Conservation (phyloP, 768 basidiomycete species). For the Tricholoma saponaceum region DNA sequence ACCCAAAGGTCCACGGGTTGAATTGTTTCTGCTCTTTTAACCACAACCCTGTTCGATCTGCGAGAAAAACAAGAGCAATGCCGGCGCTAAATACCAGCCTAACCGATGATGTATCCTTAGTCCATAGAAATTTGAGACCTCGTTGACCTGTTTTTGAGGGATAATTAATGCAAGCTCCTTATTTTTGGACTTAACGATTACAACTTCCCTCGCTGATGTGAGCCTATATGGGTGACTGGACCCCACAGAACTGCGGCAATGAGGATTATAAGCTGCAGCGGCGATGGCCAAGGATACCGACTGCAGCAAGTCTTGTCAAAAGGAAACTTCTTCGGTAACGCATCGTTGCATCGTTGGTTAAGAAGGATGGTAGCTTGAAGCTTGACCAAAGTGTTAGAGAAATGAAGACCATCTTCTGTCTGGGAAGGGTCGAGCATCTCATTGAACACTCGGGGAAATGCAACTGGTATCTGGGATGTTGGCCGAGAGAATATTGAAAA, state of each 20-base stretch:
- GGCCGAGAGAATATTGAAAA: slow-evolving; percentile 24
- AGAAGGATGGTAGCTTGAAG: slow-evolving; percentile 75
- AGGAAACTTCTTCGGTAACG: slow-evolving; percentile 56
- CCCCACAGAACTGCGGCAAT: slow-evolving; percentile 43
- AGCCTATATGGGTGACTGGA: slow-evolving; percentile 40
- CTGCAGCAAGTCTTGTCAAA: slow-evolving; percentile 80
- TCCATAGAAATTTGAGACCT: slow-evolving; percentile 7
- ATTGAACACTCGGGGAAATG: slow-evolving; percentile 80
- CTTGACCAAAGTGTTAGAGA: slow-evolving; percentile 54
- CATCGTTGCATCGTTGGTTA: slow-evolving; percentile 78
- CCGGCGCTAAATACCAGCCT: slow-evolving; percentile 58
- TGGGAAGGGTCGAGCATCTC: slow-evolving; percentile 65
- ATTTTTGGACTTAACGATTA: background rate
- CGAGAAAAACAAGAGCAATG: slow-evolving; percentile 65
- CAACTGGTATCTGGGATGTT: slow-evolving; percentile 32
- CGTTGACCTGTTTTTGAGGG: background rate
- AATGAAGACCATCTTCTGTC: slow-evolving; percentile 87
- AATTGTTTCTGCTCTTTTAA: slow-evolving; percentile 88
- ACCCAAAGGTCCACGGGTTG: slow-evolving; percentile 60
- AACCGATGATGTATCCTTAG: slow-evolving; percentile 38
- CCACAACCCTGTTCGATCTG: slow-evolving; percentile 86
- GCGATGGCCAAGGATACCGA: slow-evolving; percentile 63
- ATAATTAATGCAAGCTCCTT: background rate
- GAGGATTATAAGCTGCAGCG: slow-evolving; percentile 53
- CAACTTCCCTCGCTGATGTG: slow-evolving; percentile 15